These are phyloP conservation scores for Panicum hallii DNA, from an alignment of 202 grass and related monocot species.

Conservation along the genomic window DNA sequence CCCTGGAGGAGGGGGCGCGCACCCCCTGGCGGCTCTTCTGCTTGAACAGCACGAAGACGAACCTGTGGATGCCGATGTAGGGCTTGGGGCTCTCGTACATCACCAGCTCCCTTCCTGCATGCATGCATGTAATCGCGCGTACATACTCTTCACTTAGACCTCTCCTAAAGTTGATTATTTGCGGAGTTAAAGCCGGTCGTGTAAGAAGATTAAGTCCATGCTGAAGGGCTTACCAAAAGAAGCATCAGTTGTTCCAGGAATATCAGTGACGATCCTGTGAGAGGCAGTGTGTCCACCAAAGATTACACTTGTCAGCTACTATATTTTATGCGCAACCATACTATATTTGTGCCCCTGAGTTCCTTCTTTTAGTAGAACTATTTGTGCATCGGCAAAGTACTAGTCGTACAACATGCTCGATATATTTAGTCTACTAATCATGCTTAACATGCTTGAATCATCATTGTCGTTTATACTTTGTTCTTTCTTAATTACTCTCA, in stretches of 20 bases:
- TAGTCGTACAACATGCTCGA: background rate
- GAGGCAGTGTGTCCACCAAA: slow-evolving; percentile 8
- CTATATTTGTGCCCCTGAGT: background rate
- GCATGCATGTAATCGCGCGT: background rate
- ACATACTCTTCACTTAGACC: too few species aligned
- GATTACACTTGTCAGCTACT: slow-evolving; percentile 24
- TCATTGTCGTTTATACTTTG: background rate
- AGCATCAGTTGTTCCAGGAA: slow-evolving; percentile 93
- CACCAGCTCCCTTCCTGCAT: slow-evolving; percentile 81
- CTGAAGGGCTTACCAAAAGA: slow-evolving; percentile 70
- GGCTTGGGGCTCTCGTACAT: slow-evolving; percentile 90
- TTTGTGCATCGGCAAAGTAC: background rate
- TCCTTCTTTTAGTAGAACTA: background rate
- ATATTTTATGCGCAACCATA: slow-evolving; percentile 36
- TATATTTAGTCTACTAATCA: background rate
- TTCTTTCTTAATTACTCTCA: background rate
- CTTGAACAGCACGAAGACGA: slow-evolving; percentile 87
- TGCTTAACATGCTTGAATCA: background rate
- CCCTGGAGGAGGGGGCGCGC: slow-evolving; percentile 56
- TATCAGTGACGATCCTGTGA: slow-evolving; percentile 91
- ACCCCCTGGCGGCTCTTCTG: slow-evolving; percentile 72
- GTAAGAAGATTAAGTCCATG: slow-evolving; percentile 16
- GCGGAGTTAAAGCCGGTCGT: slow-evolving; percentile 11
- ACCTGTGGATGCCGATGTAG: slow-evolving; percentile 96
- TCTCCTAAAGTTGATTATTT: background rate